Percentiles rank a stretch among this genome's conserved stretches.
Evolutionary conservation across 441 rosid genomes (phyloP).

Genomic region (Populus hybrid): DNA sequence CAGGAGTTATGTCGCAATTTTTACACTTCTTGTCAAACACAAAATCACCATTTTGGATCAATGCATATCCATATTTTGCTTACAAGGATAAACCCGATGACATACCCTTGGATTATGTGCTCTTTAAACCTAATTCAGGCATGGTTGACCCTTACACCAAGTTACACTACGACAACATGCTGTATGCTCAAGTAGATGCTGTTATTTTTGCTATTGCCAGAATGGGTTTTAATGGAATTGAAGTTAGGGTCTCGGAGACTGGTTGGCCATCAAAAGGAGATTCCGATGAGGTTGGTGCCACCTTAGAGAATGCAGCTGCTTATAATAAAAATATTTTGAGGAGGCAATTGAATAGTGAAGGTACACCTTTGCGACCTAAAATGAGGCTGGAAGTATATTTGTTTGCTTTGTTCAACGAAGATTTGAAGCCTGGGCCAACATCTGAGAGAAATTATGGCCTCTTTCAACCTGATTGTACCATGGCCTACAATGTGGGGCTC

Average conservation of each 20-base stretch:
- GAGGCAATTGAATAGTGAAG: slow-evolving; percentile 43
- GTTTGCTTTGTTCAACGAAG: slow-evolving; percentile 78
- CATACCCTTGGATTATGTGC: slow-evolving; percentile 54
- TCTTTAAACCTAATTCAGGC: slow-evolving; percentile 71
- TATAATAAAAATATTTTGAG: slow-evolving; percentile 61
- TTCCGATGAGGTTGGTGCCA: slow-evolving; percentile 60
- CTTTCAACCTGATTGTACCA: slow-evolving; percentile 67
- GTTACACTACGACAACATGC: slow-evolving; percentile 73
- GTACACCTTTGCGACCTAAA: slow-evolving; percentile 59
- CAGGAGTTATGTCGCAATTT: slow-evolving; percentile 41
- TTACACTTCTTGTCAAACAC: slow-evolving; percentile 49
- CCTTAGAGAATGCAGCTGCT: slow-evolving; percentile 51
- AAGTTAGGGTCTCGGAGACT: slow-evolving; percentile 69
- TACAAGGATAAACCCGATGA: slow-evolving; percentile 54
- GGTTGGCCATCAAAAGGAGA: slow-evolving; percentile 93
- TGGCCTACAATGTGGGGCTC: slow-evolving; percentile 82
- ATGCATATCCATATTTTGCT: slow-evolving; percentile 83
- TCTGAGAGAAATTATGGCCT: slow-evolving; percentile 32
- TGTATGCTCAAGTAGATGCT: slow-evolving; percentile 83
- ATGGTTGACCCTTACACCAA: slow-evolving; percentile 54
- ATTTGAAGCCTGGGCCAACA: slow-evolving; percentile 80
- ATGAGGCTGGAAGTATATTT: slow-evolving; percentile 56
- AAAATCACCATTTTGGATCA: slow-evolving; percentile 63
- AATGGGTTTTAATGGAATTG: slow-evolving; percentile 50
- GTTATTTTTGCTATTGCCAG: slow-evolving; percentile 57